Base-by-base conservation (phyloP, 306 rosid genomes). In the Hippophae tibetana region DNA sequence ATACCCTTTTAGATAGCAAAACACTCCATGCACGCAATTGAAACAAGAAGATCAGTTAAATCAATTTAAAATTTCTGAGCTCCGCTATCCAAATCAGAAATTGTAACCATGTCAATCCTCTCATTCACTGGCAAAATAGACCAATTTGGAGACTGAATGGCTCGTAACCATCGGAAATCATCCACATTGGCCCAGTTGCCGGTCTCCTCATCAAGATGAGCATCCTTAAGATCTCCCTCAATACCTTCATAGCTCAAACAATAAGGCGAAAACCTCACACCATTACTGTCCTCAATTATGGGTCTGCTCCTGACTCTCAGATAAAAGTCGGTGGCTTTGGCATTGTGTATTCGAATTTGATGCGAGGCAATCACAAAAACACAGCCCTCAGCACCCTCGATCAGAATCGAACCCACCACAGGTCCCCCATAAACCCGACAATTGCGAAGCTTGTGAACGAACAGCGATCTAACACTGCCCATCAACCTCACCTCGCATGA, bases 291-390 rank as follows among this genome's bases (percentile, higher is more conserved):
- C 78, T 89, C 90, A 12, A 92, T 86, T 59, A 92, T 92, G 0
- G 98, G 98, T 64, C 95, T 53, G 69, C 96, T 92, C 74, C 95
- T 83, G 62, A 92, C 98, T 67, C 93, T 85, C 56, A 92, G 71
- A 55, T 85, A 87, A 65, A 92, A 85, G 68, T 80, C 95, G 25
- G 79, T 69, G 38, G 43, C 54, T 13, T 68, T 85, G 0, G 88
- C 95, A 79, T 63, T 56, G 56, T 92, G 96, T 67, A 92, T 92
- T 54, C 93, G 77, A 75, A 92, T 87, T 82, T 87, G 96, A 78
- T 92, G 96, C 8, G 89, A 85, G 0, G 93, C 96, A 77, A 83
- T 58, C 6, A 42, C 83, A 50, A 92, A 87, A 6, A 80, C 70
- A 42, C 89, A 85, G 8, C 63, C 76, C 65, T 85, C 93, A 43